Base-by-base conservation (phyloP, 768 basidiomycete genomes). In the Russula griseocarnosa region DNA sequence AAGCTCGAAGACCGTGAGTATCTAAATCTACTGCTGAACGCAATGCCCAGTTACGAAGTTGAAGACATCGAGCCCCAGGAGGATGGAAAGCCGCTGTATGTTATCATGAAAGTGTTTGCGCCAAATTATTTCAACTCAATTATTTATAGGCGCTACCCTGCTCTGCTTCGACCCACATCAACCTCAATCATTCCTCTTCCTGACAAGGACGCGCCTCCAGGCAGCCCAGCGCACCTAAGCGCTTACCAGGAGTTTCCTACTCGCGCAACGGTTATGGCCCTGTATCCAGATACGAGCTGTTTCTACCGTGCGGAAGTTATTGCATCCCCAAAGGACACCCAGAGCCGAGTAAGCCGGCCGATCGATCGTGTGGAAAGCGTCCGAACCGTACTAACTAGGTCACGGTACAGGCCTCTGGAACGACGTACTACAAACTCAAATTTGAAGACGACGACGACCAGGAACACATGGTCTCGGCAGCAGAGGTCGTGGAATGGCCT, bases 261-360 rank as follows among this genome's bases (percentile, higher is more conserved):
- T 0, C 86, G 90, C 4, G 84, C 87, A 24, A 88, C 81, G 0
- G 92, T 94, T 11, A 83, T 94, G 82, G 92, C 90, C 1, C 77
- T 93, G n/a, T 94, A 92, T 74, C 92, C 92, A 0, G 92, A 94
- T 71, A 94, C 92, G 0, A 93, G 90, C 69, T 92, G 89, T 72
- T 94, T 94, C 77, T 94, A 94, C 70, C 87, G 88, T 30, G 92
- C 92, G 8, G 88, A 91, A 70, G 90, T 94, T 7, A 79, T 91
- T 52, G 79, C 83, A n/a, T 82, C 84, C 11, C 90, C 89, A 5
- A 76, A 69, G 54, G 81, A 81, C 56, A 70, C 74, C 0, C 62
- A 69, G 4, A 71, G 73, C 58, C 73, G 80, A 28, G 80, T 81
- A 65, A 74, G 78, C 46, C n/a, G 71, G 22, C 52, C 44, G 34